Base-by-base conservation (phyloP, 352 stramenopile species). In the Elongisporangium prolatum region DNA sequence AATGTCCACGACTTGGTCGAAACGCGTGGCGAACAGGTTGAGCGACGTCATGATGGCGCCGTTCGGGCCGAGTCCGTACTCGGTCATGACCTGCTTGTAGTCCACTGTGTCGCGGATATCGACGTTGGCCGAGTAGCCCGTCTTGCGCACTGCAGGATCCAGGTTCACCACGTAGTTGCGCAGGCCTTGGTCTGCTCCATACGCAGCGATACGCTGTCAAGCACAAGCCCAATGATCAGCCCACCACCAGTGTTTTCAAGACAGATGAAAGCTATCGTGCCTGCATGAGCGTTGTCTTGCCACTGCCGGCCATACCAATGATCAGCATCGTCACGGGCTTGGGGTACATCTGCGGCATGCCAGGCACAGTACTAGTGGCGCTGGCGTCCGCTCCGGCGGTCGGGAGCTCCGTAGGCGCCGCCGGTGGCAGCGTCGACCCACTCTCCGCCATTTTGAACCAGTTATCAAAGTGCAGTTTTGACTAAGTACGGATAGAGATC, bases 61-160 rank as follows among this genome's bases (percentile, higher is more conserved):
- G 78, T 99, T 99, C 1, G 97, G 97, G 21, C 97, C 97, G 3
- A 99, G 75, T 49, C 93, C 92, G 69, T 99, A 98, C 80, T 99
- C 94, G 50, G 76, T 83, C 96, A 99, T 99, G 34, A 99, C 95
- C 75, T 98, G 87, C 69, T 99, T 98, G 75, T 99, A 99, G 77
- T 99, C 95, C 18, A 99, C 95, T 5, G 96, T 99, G 74, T 99
- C 97, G 21, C 97, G 91, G 73, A 99, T 99, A 76, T 99, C 97
- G 63, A 99, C 98, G 65, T 98, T 98, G 34, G 96, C 91, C 18
- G 78, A 86, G 71, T 98, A 99, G 18, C 96, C 95, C 1, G 98
- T 89, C 65, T 97, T 91, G 64, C 94, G 89, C 20, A 98, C 97
- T 3, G 97, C 97, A 21, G 97, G 97, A 78, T 99, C 97, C 54